Conservation (phyloP, 1,284 basidiomycete species). For the Moesziomyces sp. region DNA sequence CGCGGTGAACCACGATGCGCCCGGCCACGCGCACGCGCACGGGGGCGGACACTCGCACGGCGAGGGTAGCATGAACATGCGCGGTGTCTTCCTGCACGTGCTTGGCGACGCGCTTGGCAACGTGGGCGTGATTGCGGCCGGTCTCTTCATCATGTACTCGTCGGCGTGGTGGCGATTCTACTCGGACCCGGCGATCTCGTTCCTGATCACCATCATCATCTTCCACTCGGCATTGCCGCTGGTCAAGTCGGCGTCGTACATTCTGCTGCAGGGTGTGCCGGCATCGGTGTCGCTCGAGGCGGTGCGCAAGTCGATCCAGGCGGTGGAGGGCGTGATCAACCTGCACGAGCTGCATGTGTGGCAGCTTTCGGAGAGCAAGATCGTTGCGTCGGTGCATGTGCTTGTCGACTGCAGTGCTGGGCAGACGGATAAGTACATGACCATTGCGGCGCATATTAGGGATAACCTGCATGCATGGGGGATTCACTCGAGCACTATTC, state of each 20-base stretch:
- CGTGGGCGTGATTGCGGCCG: slow-evolving; percentile 94
- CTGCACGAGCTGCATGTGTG: slow-evolving; percentile 92
- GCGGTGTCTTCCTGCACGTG: slow-evolving; percentile 90
- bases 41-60: slow-evolving; percentile 66
- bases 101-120: slow-evolving; percentile 94
- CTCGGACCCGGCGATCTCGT: slow-evolving; percentile 91
- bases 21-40: slow-evolving; percentile 73
- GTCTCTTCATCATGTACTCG: slow-evolving; percentile 72
- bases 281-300: slow-evolving; percentile 86
- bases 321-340: slow-evolving; percentile 86
- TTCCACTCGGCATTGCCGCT: slow-evolving; percentile 94
- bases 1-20: slow-evolving; percentile 52
- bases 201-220: slow-evolving; percentile 95
- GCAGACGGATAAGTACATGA: slow-evolving; percentile 81
- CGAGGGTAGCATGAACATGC: slow-evolving; percentile 94
- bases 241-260: slow-evolving; percentile 92
- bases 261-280: slow-evolving; percentile 96
- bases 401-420: slow-evolving; percentile 74
- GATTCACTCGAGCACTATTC: slow-evolving; percentile 79
- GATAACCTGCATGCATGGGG: slow-evolving; percentile 86
- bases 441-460: slow-evolving; percentile 84
- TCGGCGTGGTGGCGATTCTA: slow-evolving; percentile 74
- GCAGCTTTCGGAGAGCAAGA: slow-evolving; percentile 88
- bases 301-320: slow-evolving; percentile 81
- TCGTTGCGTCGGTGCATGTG: slow-evolving; percentile 95